Evolutionary conservation across 257 asterid genomes (phyloP).

Genomic region (Coffea eugenioides): DNA sequence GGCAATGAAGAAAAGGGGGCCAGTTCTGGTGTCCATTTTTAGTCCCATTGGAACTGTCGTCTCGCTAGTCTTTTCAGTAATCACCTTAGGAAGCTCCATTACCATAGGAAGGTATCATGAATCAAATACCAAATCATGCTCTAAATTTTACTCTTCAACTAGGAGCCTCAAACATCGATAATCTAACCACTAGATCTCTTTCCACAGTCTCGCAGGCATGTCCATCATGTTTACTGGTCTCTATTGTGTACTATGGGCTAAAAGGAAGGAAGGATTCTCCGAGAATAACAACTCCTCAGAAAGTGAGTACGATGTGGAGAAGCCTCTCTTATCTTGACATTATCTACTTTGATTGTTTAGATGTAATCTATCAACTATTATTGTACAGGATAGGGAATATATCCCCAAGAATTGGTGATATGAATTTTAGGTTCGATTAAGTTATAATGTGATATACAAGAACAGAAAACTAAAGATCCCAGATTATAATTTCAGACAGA

Average conservation of each 20-base stretch:
- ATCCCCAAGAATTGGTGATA: neutral
- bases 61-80: slow-evolving; percentile 53
- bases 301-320: slow-evolving; percentile 57
- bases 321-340: slow-evolving; percentile 65
- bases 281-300: slow-evolving; percentile 14
- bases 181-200: neutral
- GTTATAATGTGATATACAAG: neutral
- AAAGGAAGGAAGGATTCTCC: slow-evolving; percentile 52
- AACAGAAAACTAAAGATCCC: neutral
- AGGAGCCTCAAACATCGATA: neutral
- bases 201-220: slow-evolving; percentile 76
- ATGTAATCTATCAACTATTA: slow-evolving; percentile 4
- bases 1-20: slow-evolving; percentile 96
- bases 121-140: neutral
- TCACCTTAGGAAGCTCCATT: slow-evolving; percentile 52
- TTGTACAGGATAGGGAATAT: neutral
- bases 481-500: neutral
- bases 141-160: neutral
- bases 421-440: neutral
- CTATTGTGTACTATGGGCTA: slow-evolving; percentile 86
- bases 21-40: slow-evolving; percentile 82
- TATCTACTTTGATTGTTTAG: neutral
- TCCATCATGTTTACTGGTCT: slow-evolving; percentile 79
- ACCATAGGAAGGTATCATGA: slow-evolving; percentile 58
- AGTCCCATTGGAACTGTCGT: slow-evolving; percentile 81